A percentile compares a stretch with the other conserved stretches of the same genome.
These are phyloP conservation scores for Eucalyptus coolabah DNA, from an alignment of 345 rosid genomes.

Conservation along the genomic window DNA sequence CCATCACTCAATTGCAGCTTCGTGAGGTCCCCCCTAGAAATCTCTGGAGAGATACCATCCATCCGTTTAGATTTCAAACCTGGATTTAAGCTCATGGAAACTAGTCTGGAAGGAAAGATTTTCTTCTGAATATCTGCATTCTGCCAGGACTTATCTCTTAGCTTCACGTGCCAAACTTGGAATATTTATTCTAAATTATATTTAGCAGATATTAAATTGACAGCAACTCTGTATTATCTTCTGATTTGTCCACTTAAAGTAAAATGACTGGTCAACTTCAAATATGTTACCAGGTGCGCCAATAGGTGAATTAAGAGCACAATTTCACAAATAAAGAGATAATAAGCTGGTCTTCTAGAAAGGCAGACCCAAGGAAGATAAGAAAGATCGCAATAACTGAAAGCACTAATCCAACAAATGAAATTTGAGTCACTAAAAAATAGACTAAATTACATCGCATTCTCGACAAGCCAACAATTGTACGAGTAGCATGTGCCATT, in stretches of 20 bases:
- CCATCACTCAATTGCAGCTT: constrained; percentile 80
- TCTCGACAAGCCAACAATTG: background rate
- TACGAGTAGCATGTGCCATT: background rate
- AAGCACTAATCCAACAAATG: background rate
- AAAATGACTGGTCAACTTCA: background rate
- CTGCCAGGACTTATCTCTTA: constrained; percentile 18
- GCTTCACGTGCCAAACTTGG: background rate
- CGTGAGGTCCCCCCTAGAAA: constrained; percentile 39
- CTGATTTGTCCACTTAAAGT: background rate
- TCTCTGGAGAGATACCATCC: constrained; percentile 23
- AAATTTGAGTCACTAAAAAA: background rate
- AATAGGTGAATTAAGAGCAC: background rate
- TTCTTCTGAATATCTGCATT: constrained; percentile 55
- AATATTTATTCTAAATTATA: background rate
- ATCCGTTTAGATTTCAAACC: constrained; percentile 24
- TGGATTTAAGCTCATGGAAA: constrained; percentile 60
- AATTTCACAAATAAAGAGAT: background rate
- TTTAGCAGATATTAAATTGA: background rate
- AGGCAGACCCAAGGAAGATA: background rate
- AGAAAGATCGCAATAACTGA: background rate
- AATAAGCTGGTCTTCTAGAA: background rate
- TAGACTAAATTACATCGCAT: background rate
- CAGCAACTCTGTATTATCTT: background rate
- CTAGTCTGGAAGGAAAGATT: constrained; percentile 57
- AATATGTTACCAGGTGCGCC: background rate